Percentiles rank a stretch among this genome's conserved stretches.
These are phyloP conservation scores for sorghum (Sorghum bicolor) DNA, from an alignment of 176 grass and related monocot species.

Conservation along the genomic window DNA sequence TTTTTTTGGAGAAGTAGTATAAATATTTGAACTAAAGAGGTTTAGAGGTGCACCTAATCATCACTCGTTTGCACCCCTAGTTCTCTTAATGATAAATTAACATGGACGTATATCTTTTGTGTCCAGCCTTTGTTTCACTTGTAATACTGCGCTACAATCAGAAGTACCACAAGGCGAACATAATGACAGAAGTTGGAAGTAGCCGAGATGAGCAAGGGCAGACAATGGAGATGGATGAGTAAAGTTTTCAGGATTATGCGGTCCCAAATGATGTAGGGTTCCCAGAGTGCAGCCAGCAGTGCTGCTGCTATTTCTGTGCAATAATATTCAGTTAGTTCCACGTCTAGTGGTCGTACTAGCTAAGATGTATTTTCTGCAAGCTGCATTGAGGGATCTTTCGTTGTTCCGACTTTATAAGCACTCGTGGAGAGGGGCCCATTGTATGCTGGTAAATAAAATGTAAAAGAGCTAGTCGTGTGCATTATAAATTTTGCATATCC, in stretches of 20 bases:
- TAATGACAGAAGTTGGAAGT: conserved; percentile 19
- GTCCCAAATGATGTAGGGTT: background rate
- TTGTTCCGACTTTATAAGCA: background rate
- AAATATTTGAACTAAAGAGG: too few relatives aligned
- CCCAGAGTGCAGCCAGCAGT: background rate
- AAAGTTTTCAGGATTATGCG: background rate
- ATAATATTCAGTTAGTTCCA: background rate
- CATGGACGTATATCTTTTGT: background rate
- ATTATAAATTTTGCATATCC: background rate
- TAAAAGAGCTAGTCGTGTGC: background rate
- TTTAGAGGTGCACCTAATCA: too few relatives aligned
- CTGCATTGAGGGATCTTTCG: background rate
- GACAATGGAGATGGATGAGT: conserved; percentile 16
- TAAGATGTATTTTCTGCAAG: background rate
- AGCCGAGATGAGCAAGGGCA: conserved; percentile 41
- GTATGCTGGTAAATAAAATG: background rate
- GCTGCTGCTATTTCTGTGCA: background rate
- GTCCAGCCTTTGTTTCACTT: conserved; percentile 71
- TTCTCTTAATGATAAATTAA: background rate
- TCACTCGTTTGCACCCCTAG: too few relatives aligned
- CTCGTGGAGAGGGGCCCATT: background rate
- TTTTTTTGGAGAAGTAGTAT: too few relatives aligned
- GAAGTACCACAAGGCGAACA: conserved; percentile 31
- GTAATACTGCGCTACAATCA: conserved; percentile 68
- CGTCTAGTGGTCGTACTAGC: background rate